A percentile compares a stretch with the other conserved stretches of the same genome.
Conservation (phyloP, 1,139 yeast species). For the Pichia sp. region DNA sequence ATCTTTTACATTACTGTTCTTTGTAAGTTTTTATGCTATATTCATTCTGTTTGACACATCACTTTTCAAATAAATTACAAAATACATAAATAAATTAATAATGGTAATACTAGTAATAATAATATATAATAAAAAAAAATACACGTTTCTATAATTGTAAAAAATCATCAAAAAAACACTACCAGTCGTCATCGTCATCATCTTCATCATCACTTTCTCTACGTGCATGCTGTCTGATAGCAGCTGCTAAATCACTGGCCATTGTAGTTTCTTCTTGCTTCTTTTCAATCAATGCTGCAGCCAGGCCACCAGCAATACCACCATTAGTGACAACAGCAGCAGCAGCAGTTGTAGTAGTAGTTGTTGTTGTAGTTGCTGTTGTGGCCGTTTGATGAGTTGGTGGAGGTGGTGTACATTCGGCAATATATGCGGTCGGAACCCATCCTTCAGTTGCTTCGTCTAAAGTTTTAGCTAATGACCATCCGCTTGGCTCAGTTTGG, state of each 20-base stretch:
- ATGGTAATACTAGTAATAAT: too few species aligned
- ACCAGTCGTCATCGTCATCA: conserved; percentile 69
- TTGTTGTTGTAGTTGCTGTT: conserved; percentile 15
- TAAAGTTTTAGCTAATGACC: conserved; percentile 81
- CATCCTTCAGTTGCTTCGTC: conserved; percentile 86
- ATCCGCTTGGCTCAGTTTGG: conserved; percentile 71
- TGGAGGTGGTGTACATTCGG: conserved; percentile 48
- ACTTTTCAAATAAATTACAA: too few species aligned
- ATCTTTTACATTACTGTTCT: too few species aligned
- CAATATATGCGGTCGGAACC: conserved; percentile 92
- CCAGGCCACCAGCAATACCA: conserved; percentile 58
- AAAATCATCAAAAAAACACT: too few species aligned
- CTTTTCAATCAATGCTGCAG: conserved; percentile 67
- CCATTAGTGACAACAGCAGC: conserved; percentile 18
- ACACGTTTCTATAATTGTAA: too few species aligned
- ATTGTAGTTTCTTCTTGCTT: conserved; percentile 57
- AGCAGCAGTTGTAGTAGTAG: conserved; percentile 10
- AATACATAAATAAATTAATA: too few species aligned
- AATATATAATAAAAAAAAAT: too few species aligned
- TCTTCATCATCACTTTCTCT: conserved; percentile 69
- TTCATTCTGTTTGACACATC: too few species aligned
- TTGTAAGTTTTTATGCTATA: too few species aligned
- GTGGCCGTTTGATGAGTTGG: neutral
- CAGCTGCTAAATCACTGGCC: conserved; percentile 88
- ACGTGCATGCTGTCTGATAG: conserved; percentile 77